These are phyloP conservation scores for Forsythia suspensa DNA, from an alignment of 257 asterid genomes.

Conservation along the genomic window DNA sequence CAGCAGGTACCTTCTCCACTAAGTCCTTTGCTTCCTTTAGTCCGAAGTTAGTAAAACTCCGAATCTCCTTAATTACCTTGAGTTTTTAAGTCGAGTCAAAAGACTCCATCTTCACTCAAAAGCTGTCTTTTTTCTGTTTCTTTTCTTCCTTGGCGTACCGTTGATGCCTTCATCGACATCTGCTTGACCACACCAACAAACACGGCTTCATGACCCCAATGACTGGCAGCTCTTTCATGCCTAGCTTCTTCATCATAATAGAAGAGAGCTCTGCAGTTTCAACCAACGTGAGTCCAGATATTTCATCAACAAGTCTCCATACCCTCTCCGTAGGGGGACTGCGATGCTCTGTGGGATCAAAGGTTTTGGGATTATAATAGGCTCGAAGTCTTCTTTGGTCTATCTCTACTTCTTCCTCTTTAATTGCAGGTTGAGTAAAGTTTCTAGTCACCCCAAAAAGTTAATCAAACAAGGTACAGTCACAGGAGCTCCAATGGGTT, in stretches of 20 bases:
- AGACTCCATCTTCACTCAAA: constrained; percentile 52
- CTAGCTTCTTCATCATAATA: no score
- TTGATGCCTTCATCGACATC: constrained; percentile 29
- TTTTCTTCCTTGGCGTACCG: constrained; percentile 39
- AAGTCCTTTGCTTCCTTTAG: constrained; percentile 51
- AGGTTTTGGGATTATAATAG: constrained; percentile 72
- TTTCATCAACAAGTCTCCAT: constrained; percentile 82
- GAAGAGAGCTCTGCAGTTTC: constrained; percentile 64
- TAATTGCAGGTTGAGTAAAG: constrained; percentile 55
- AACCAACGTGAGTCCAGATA: constrained; percentile 63
- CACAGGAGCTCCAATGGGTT: constrained; percentile 24
- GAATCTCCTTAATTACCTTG: constrained; percentile 45
- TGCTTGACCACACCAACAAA: no score
- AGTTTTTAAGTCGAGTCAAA: constrained; percentile 41
- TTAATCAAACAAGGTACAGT: constrained; percentile 25
- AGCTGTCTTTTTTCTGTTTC: constrained; percentile 44
- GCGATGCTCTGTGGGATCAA: constrained; percentile 81
- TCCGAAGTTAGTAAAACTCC: constrained; percentile 44
- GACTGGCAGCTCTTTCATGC: no score
- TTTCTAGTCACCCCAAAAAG: constrained; percentile 35
- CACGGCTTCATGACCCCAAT: constrained; percentile 52
- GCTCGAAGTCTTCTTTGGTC: constrained; percentile 86
- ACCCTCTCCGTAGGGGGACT: constrained; percentile 82
- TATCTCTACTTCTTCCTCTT: constrained; percentile 62
- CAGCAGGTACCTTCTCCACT: constrained; percentile 45